Evolutionary conservation across 176 grass and related monocot genomes (phyloP), one percentile per base, ranked within the genome.

Genomic region (Miscanthus lutarioriparius): DNA sequence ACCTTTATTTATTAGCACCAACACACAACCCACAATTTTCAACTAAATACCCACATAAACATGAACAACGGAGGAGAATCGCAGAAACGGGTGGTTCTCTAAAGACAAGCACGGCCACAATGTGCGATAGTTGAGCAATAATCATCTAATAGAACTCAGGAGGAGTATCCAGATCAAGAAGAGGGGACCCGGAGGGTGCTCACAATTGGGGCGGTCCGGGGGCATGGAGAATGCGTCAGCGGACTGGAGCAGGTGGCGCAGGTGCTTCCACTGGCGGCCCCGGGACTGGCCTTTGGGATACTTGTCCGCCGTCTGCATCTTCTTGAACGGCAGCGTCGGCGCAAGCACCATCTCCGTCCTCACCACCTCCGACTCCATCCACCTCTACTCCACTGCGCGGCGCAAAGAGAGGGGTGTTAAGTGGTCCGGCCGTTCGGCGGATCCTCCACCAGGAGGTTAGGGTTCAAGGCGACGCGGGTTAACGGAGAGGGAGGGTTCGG

Each of bases 251-350:
- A 99, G 81, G 77, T 89, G 56, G 85, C 91, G 94, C 35, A 99
- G 93, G 77, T 96, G 96, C 96, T 99, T 99, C 93, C 91, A 99
- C 61, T 99, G 90, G 79, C 96, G 93, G 14, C 91, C 96, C 33
- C 93, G 88, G 28, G 96, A 87, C 84, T 99, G 91, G 39, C 96
- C 96, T 77, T 99, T 99, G 69, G 89, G 91, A 59, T 99, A 96
- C 78, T 99, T 99, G 87, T 96, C 96, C 41, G 86, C 91, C 85
- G 78, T 99, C 83, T 99, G 93, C 37, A 99, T 79, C 75, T 89
- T 85, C 93, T 99, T 99, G 89, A 96, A 99, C 33, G 88, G 63
- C 70, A 99, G 84, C 40, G 73, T 59, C 15, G 81, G 74, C 43
- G 96, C 61, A 25, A 99, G 67, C 61, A 99, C 89, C 87, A 92